Conservation (phyloP, 208 protist species). For the Trypanosoma vivax region DNA sequence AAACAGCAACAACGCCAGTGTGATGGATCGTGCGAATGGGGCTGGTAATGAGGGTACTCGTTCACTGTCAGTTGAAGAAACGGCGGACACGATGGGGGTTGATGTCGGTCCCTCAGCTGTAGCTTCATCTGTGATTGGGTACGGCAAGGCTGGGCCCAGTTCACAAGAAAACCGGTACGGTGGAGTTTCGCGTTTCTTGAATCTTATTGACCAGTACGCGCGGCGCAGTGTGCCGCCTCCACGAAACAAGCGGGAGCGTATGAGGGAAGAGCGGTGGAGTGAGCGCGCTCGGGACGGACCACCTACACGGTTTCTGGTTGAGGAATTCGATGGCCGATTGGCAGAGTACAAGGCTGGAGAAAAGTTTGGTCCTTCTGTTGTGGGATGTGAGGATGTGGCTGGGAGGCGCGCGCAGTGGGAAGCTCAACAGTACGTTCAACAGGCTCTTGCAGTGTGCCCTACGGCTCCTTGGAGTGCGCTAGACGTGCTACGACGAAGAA, state of each 20-base stretch:
- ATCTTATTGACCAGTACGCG: constrained; percentile 40
- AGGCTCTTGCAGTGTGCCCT: constrained; percentile 39
- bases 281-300: constrained; percentile 7
- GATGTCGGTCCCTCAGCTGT: background rate
- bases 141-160: background rate
- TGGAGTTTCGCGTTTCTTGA: constrained; percentile 48
- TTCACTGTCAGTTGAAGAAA: background rate
- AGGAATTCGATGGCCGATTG: constrained; percentile 59
- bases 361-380: constrained; percentile 50
- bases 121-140: background rate
- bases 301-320: constrained; percentile 39
- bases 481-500: constrained; percentile 21
- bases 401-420: constrained; percentile 51
- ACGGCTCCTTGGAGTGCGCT: constrained; percentile 67
- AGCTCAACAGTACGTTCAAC: constrained; percentile 37
- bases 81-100: no score
- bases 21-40: background rate
- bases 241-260: constrained; percentile 12
- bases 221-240: constrained; percentile 3
- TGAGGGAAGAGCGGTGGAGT: constrained; percentile 26
- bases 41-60: background rate
- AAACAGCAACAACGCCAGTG: background rate
- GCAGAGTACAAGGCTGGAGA: constrained; percentile 47
- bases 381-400: constrained; percentile 17
- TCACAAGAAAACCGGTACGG: constrained; percentile 3